Evolutionary conservation across 106 monocot genomes (phyloP).

Genomic region (Apostasia shenzhenica): DNA sequence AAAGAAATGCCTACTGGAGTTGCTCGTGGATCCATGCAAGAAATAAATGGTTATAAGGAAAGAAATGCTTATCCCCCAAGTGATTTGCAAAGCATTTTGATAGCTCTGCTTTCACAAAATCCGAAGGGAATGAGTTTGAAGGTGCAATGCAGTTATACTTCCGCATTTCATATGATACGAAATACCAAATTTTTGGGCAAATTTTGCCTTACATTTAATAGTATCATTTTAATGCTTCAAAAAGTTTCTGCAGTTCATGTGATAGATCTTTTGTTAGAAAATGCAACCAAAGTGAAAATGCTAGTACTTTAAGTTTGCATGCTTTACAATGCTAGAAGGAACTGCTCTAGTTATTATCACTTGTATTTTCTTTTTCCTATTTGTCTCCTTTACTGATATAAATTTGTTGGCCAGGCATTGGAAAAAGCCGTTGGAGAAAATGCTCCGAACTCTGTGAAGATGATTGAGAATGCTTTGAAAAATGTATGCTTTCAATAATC

Average conservation of each 20-base stretch:
- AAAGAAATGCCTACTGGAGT: conserved; percentile 30
- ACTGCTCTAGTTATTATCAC: no score
- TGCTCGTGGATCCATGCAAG: conserved; percentile 14
- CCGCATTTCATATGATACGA: no score
- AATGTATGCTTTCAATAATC: conserved; percentile 42
- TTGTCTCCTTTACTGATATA: no score
- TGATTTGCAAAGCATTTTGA: conserved; percentile 47
- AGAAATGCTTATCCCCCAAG: conserved; percentile 18
- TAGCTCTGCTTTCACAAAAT: conserved; percentile 46
- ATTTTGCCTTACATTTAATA: no score
- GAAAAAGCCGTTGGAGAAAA: conserved; percentile 64
- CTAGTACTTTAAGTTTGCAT: no score
- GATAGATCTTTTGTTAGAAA: no score
- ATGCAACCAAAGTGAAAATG: no score
- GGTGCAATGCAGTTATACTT: conserved; percentile 24
- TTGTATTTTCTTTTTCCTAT: no score
- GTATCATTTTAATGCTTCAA: no score
- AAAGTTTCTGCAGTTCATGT: no score
- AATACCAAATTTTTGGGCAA: no score
- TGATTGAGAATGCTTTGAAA: conserved; percentile 63
- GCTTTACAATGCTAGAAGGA: no score
- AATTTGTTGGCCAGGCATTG: conserved; percentile 36
- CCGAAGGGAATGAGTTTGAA: conserved; percentile 78
- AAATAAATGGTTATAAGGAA: conserved; percentile 10
- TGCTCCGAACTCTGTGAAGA: conserved; percentile 50